These are phyloP conservation scores for Lipomyces chichibuensis DNA, from an alignment of 805 yeast genomes.

Conservation along the genomic window DNA sequence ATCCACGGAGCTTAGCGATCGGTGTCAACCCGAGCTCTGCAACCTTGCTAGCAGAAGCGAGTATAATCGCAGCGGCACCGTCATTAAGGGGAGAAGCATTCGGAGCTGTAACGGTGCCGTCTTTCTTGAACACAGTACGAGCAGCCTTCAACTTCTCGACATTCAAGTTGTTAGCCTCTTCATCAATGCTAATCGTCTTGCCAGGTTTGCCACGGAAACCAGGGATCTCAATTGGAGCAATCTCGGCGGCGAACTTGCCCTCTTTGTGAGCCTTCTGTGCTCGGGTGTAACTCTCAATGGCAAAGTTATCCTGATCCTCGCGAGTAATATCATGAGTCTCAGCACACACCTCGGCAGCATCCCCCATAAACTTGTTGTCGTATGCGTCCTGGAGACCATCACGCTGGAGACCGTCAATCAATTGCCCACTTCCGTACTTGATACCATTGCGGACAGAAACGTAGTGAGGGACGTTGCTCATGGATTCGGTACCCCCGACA, in stretches of 20 bases:
- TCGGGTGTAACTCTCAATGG: slow-evolving; percentile 79
- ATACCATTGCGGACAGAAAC: slow-evolving; percentile 81
- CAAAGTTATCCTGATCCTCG: slow-evolving; percentile 87
- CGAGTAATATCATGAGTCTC: slow-evolving; percentile 74
- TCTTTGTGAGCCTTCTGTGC: slow-evolving; percentile 78
- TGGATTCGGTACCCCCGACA: slow-evolving; percentile 95
- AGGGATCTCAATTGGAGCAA: slow-evolving; percentile 84
- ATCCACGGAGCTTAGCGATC: slow-evolving; percentile 82
- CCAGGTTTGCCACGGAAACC: slow-evolving; percentile 71
- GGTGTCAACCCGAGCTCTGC: slow-evolving; percentile 87
- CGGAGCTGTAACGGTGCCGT: slow-evolving; percentile 97
- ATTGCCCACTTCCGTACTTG: slow-evolving; percentile 77
- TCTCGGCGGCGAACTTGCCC: slow-evolving; percentile 82
- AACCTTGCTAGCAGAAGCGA: slow-evolving; percentile 82
- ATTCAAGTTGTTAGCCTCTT: slow-evolving; percentile 78
- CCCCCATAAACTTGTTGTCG: slow-evolving; percentile 89
- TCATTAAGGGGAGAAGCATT: slow-evolving; percentile 96
- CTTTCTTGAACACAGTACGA: slow-evolving; percentile 92
- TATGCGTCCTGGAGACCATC: slow-evolving; percentile 96
- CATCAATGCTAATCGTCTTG: slow-evolving; percentile 77
- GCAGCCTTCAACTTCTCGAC: slow-evolving; percentile 77
- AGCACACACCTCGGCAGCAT: slow-evolving; percentile 96
- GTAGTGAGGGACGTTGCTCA: slow-evolving; percentile 93
- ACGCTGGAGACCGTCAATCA: slow-evolving; percentile 87
- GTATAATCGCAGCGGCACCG: slow-evolving; percentile 94